A percentile compares a stretch with the other conserved stretches of the same genome.
Conservation (phyloP, 139 green algal species). For the Auxenochlorella protothecoides region DNA sequence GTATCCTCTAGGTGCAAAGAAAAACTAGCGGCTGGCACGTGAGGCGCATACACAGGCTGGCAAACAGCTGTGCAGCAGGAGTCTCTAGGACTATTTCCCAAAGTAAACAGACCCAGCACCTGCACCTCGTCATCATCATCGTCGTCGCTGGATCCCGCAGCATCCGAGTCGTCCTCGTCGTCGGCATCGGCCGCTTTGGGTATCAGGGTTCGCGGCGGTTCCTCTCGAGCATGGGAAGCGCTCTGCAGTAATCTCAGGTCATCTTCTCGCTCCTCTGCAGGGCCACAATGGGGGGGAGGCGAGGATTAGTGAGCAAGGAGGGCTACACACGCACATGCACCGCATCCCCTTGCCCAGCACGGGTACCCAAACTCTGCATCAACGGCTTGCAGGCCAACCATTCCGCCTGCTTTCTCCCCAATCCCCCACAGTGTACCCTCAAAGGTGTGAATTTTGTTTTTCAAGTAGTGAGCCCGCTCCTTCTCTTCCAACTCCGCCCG, state of each 20-base stretch:
- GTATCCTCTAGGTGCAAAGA: too few species aligned
- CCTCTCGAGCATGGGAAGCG: constrained; percentile 1
- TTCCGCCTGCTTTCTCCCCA: neutral
- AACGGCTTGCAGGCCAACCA: neutral
- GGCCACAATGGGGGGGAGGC: neutral
- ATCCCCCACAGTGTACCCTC: constrained; percentile 37
- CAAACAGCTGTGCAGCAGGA: too few species aligned
- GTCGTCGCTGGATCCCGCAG: constrained; percentile 5
- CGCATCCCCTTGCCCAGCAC: neutral
- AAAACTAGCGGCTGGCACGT: constrained; percentile 48
- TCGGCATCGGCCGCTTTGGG: constrained; percentile 72
- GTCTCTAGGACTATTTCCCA: too few species aligned
- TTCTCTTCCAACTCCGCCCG: constrained; percentile 60
- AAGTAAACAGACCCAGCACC: too few species aligned
- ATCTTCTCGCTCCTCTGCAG: constrained; percentile 58
- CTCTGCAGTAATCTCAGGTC: constrained; percentile 71
- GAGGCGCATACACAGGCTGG: too few species aligned
- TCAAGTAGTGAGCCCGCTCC: constrained; percentile 61
- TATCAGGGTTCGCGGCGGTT: constrained; percentile 35
- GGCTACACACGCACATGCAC: neutral
- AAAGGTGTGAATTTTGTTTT: constrained; percentile 53
- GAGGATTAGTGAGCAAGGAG: neutral
- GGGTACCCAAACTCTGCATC: neutral
- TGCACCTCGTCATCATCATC: constrained; percentile 59
- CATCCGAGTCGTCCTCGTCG: constrained; percentile 68